Base-by-base conservation (phyloP, 192 early-diverging fungal genomes). In the Backusella australiensis region DNA sequence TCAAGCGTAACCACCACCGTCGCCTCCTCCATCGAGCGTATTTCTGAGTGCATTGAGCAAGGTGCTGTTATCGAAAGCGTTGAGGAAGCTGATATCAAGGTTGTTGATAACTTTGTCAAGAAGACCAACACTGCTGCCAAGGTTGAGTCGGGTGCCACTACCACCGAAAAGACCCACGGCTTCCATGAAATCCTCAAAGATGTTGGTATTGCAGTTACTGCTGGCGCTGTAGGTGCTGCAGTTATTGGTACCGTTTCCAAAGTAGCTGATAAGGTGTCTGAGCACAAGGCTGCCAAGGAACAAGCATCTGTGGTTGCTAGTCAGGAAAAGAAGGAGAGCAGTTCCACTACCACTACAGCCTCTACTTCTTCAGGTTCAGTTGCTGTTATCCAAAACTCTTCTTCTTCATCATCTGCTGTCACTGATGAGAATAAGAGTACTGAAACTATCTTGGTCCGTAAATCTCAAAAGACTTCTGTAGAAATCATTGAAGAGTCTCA, bases 171-270 rank as follows among this genome's bases (percentile, higher is more conserved):
- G 34, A 1, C 34, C 6, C 65, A 75, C 2, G 42, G 41, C 5
- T 67, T 75, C 59, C 56, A 75, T 9, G 59, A 67, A 29, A 67
- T 67, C n/a, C 29, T 75, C 4, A 75, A 38, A 4, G 17, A 35
- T 44, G 75, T 41, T 70, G 75, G 75, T 41, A 67, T 76, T 76
- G 75, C 66, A 23, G 68, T 42, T n/a, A 66, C 49, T 70, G 75
- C 67, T 23, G 68, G 46, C 17, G 42, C 46, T 23, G 46, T 59
- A 38, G 68, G 39, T 34, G 68, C 34, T 53, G 75, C 65, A 56
- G 68, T 49, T 15, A 38, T 53, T 32, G 67, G 67, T 23, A 68
- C 39, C 2, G 75, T 34, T 41, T n/a, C 67, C 67, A 76, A 76
- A 35, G 26, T 70, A 1, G 68, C 34, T 19, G 41, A 44, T 6